Conservation (phyloP, 2,329 filamentous ascomycete species). For the Niveomyces coronatus region DNA sequence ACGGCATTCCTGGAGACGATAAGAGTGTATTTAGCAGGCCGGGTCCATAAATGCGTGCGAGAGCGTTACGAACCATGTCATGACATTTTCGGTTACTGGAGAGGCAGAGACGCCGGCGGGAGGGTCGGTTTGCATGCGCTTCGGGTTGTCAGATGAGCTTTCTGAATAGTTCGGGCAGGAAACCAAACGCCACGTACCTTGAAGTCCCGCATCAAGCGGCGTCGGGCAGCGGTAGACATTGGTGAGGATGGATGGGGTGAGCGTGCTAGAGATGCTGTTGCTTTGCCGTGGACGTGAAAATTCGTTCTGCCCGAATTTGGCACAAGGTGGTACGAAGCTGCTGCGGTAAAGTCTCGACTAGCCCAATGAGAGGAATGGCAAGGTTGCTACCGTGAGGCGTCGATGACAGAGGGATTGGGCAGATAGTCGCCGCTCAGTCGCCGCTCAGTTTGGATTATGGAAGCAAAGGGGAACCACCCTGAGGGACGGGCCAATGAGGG, state of each 20-base stretch:
- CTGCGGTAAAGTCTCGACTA: no score
- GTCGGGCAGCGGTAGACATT: conserved; percentile 85
- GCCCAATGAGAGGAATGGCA: no score
- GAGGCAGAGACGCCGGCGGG: conserved; percentile 94
- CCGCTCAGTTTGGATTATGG: conserved; percentile 8
- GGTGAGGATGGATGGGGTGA: conserved; percentile 11
- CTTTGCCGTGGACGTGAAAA: no score
- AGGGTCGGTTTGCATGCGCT: conserved; percentile 99
- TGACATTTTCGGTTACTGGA: conserved; percentile 90
- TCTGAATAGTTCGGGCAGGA: conserved; percentile 13
- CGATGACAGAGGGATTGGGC: conserved; percentile 3
- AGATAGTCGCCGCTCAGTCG: conserved; percentile 6
- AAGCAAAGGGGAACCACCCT: conserved; percentile 7
- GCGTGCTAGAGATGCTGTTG: conserved; percentile 8
- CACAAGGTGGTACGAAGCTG: no score
- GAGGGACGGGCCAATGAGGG: conserved; percentile 8
- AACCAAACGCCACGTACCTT: conserved; percentile 53
- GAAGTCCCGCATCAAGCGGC: conserved; percentile 98
- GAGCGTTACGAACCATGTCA: conserved; percentile 65
- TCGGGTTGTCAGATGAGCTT: conserved; percentile 14
- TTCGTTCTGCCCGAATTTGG: no score
- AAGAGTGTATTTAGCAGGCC: background rate
- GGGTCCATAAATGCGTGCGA: background rate
- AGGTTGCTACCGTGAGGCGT: background rate
- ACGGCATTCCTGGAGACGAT: conserved; percentile 72